Conservation (phyloP, 2,329 filamentous ascomycete genomes). For the Coniochaeta sp. region DNA sequence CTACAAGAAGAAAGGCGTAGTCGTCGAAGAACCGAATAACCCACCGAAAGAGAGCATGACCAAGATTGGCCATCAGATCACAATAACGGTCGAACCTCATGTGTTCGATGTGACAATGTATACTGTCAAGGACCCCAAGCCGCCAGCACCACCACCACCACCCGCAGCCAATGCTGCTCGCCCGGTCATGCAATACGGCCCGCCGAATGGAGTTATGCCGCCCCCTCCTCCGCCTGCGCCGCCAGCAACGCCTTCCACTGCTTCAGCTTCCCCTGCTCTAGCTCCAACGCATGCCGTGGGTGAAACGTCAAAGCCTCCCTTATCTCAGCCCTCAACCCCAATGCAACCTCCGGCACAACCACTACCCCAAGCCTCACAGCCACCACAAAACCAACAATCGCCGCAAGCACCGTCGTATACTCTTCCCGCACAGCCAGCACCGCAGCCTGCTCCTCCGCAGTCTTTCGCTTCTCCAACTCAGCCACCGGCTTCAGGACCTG, state of each 20-base stretch:
- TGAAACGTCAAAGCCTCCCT: conserved; percentile 7
- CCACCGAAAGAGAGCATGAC: conserved; percentile 65
- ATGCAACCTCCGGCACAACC: conserved; percentile 8
- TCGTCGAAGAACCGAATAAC: conserved; percentile 58
- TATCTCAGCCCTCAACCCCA: conserved; percentile 9
- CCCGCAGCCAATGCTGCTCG: conserved; percentile 27
- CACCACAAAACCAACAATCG: conserved; percentile 9
- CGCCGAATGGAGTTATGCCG: conserved; percentile 56
- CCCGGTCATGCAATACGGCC: conserved; percentile 59
- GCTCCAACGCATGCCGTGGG: conserved; percentile 12
- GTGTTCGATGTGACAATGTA: conserved; percentile 71
- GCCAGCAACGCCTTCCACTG: conserved; percentile 17
- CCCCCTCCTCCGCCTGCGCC: conserved; percentile 35
- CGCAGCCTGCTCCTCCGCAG: neutral
- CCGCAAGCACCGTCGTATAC: conserved; percentile 8
- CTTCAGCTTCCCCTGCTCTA: conserved; percentile 12
- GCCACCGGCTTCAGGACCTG: neutral
- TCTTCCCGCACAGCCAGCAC: conserved; percentile 4
- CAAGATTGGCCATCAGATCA: conserved; percentile 63
- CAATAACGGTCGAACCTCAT: conserved; percentile 73
- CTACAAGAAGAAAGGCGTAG: conserved; percentile 57
- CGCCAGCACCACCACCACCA: conserved; percentile 31
- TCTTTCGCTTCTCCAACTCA: neutral
- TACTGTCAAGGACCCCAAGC: conserved; percentile 59
- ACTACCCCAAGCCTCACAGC: conserved; percentile 3